Conservation (phyloP, 768 basidiomycete genomes). For the Tricholoma hemisulphureum region DNA sequence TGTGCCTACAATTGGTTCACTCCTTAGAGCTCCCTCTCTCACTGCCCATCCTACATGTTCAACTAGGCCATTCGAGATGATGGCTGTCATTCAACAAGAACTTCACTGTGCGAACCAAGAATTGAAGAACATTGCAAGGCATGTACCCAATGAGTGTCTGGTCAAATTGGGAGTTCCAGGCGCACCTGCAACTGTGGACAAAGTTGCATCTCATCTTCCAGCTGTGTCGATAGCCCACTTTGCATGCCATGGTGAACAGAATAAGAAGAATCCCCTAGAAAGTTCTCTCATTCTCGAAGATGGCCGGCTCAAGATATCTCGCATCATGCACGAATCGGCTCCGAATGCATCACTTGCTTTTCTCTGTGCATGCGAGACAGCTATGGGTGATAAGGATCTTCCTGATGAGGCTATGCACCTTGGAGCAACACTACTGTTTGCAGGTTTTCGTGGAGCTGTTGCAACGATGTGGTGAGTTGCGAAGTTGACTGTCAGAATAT, state of each 20-base stretch:
- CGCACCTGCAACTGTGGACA: not conserved
- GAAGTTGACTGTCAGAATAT: not conserved
- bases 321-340: constrained; percentile 15
- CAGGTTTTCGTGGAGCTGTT: constrained; percentile 25
- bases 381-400: constrained; percentile 22
- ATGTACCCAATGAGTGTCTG: not conserved
- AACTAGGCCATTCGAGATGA: not conserved
- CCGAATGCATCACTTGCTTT: constrained; percentile 29
- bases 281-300: not conserved
- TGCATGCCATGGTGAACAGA: constrained; percentile 30
- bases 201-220: not conserved
- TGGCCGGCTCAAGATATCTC: constrained; percentile 6
- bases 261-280: constrained; percentile 5
- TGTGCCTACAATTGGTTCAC: not conserved
- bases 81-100: not conserved
- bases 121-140: not conserved
- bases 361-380: constrained; percentile 41
- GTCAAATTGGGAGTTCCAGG: not conserved
- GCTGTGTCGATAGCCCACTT: constrained; percentile 23
- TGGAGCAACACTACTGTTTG: constrained; percentile 32
- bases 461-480: constrained; percentile 39
- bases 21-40: not conserved
- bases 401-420: constrained; percentile 28
- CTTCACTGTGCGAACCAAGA: not conserved
- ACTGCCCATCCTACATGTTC: not conserved